A percentile compares a stretch with the other conserved stretches of the same genome.
phyloP scores from a whole-genome alignment of 2,329 filamentous ascomycete species.

The Capronia coronata region DNA sequence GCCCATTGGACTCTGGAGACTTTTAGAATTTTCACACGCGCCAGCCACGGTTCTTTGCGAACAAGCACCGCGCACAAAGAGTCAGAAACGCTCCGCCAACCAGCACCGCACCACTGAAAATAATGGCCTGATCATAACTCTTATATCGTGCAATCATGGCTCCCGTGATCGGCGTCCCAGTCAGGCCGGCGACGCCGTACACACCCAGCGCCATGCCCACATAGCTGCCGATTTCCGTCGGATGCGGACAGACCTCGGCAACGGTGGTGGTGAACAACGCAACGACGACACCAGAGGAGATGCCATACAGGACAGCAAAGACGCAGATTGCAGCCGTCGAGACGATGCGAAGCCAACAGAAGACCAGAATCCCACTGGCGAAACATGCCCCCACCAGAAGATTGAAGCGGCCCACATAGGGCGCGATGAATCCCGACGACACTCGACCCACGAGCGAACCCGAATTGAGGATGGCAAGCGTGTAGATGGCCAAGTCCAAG shows the following conservation, averaged over 20 bases:
- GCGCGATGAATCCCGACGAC: conserved; percentile 32
- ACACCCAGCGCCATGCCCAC: conserved; percentile 48
- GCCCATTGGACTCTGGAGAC: no score
- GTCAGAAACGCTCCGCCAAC: conserved; percentile 2
- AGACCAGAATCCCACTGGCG: conserved; percentile 29
- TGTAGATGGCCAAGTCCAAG: conserved; percentile 26
- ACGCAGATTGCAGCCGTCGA: conserved; percentile 54
- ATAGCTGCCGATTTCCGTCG: conserved; percentile 62
- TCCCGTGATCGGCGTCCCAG: conserved; percentile 45
- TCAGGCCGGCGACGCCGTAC: conserved; percentile 42
- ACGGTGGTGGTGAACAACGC: conserved; percentile 53
- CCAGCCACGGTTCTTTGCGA: conserved; percentile 7
- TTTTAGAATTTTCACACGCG: background rate
- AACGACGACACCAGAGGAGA: conserved; percentile 60
- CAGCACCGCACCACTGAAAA: conserved; percentile 10
- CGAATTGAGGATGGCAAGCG: conserved; percentile 32
- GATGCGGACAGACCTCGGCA: conserved; percentile 58
- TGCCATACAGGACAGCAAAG: conserved; percentile 61
- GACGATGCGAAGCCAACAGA: conserved; percentile 47
- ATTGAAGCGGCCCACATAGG: conserved; percentile 33
- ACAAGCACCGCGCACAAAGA: conserved; percentile 3
- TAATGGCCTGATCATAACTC: conserved; percentile 6
- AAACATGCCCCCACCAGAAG: conserved; percentile 27
- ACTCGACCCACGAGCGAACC: conserved; percentile 34
- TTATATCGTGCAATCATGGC: conserved; percentile 37